Evolutionary conservation across 2,329 filamentous ascomycete genomes (phyloP), one percentile per base, ranked within the genome.

Genomic region (Akanthomyces lecanii): DNA sequence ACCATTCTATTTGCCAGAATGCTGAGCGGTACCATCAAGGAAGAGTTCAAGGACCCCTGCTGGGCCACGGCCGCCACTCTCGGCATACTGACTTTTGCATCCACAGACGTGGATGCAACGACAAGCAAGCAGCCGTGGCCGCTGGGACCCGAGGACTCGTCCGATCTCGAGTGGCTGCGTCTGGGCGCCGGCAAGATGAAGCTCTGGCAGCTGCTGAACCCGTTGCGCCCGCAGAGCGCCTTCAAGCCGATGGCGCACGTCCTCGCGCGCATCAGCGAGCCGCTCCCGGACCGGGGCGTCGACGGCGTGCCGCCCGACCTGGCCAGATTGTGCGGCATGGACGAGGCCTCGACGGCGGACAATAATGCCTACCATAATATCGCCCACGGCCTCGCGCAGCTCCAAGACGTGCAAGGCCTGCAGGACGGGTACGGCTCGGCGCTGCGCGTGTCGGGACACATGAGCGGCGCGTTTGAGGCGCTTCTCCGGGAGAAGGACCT

Each of bases 161-260:
- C 55, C 10, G 55, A 58, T 18, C 44, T 58, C 7, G 55, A 58
- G 30, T 58, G 55, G 55, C 42, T 58, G 28, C 42, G 55, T 8
- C 28, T 58, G 16, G 55, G 55, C 23, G 42, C 55, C 4, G 55
- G 55, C 18, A 58, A 58, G 55, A 58, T 58, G 55, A 58, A 50
- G 44, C 55, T 58, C 10, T 58, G 42, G 42, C 42, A 50, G 28
- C 44, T 58, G 21, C 55, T 58, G 8, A 58, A 58, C 44, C 55
- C 55, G 5, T 28, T 58, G 8, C 55, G 55, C 8, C 55, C 55
- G 18, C 42, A 36, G 42, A 58, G 55, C 44, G 55, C 48, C 5
- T 52, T 52, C 25, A 33, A 52, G 36, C 57, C 57, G 1, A 52
- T 60, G 57, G 36, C 33, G 21, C 47, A 42, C 28, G 36, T 44